These are phyloP conservation scores for Stachybotrys chlorohalonatus DNA, from an alignment of 2,329 filamentous ascomycete genomes.

Conservation along the genomic window DNA sequence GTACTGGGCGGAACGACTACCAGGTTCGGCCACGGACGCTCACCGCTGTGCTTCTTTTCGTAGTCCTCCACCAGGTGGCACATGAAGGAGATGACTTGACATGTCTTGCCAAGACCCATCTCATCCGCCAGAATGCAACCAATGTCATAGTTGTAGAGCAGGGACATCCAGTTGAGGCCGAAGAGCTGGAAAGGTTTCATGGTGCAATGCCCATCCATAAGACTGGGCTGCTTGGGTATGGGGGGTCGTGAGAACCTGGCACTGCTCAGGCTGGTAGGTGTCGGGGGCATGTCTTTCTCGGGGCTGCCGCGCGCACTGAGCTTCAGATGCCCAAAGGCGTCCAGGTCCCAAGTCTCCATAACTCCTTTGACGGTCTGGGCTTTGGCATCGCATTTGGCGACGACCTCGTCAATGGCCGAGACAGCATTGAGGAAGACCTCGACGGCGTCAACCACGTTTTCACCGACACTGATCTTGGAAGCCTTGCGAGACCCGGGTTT, in stretches of 20 bases:
- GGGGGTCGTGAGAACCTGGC: constrained; percentile 30
- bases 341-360: constrained; percentile 39
- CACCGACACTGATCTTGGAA: constrained; percentile 39
- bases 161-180: constrained; percentile 85
- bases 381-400: constrained; percentile 64
- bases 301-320: constrained; percentile 18
- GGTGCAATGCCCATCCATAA: constrained; percentile 66
- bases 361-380: constrained; percentile 46
- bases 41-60: constrained; percentile 15
- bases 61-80: constrained; percentile 68
- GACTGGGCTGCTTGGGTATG: constrained; percentile 55
- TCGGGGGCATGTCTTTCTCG: constrained; percentile 29
- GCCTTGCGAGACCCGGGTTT: constrained; percentile 36
- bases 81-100: constrained; percentile 88
- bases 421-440: constrained; percentile 72
- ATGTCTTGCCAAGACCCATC: constrained; percentile 96
- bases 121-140: constrained; percentile 94
- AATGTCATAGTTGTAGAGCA: constrained; percentile 70
- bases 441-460: constrained; percentile 41
- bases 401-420: constrained; percentile 73
- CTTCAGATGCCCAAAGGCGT: constrained; percentile 33
- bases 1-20: constrained; percentile 90
- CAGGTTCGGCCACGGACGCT: constrained; percentile 59
- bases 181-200: constrained; percentile 94
- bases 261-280: constrained; percentile 28